Percentiles rank a stretch among this genome's conserved stretches.
phyloP scores from a whole-genome alignment of 257 asterid species.

The Prunella vulgaris region DNA sequence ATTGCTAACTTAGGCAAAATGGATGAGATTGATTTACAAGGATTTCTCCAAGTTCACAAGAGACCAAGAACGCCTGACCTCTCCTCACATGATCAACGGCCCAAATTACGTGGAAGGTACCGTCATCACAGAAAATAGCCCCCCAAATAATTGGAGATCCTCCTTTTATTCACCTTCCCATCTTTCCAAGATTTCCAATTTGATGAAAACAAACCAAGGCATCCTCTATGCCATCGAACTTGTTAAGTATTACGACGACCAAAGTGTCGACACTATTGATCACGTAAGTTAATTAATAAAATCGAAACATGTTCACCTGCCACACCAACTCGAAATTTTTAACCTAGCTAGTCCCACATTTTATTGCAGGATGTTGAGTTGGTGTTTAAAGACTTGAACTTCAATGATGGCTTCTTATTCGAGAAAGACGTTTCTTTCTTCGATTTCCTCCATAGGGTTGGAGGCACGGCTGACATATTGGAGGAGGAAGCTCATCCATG shows the following conservation, averaged over 20 bases:
- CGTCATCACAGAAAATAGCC: constrained; percentile 18
- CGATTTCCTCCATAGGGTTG: constrained; percentile 9
- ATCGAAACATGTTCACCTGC: neutral
- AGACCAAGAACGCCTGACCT: constrained; percentile 29
- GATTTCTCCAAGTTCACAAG: constrained; percentile 19
- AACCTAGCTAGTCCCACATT: neutral
- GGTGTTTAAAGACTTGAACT: neutral
- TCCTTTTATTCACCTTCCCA: constrained; percentile 29
- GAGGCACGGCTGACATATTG: neutral
- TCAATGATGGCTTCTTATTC: neutral
- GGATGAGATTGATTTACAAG: constrained; percentile 26
- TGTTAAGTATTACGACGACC: constrained; percentile 36
- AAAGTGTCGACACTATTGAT: constrained; percentile 14
- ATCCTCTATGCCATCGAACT: constrained; percentile 36
- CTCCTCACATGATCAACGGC: neutral
- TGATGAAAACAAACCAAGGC: constrained; percentile 9
- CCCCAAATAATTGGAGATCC: constrained; percentile 31
- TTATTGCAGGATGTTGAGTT: neutral
- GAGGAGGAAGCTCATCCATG: constrained; percentile 53
- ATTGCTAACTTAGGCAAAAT: constrained; percentile 2
- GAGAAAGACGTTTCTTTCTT: neutral
- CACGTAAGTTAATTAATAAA: constrained; percentile 21
- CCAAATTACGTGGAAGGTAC: constrained; percentile 38
- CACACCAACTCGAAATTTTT: neutral
- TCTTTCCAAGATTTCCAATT: constrained; percentile 16